A percentile compares a stretch with the other conserved stretches of the same genome.
These are phyloP conservation scores for Ampelomyces quisqualis DNA, from an alignment of 2,329 filamentous ascomycete genomes.

Conservation along the genomic window DNA sequence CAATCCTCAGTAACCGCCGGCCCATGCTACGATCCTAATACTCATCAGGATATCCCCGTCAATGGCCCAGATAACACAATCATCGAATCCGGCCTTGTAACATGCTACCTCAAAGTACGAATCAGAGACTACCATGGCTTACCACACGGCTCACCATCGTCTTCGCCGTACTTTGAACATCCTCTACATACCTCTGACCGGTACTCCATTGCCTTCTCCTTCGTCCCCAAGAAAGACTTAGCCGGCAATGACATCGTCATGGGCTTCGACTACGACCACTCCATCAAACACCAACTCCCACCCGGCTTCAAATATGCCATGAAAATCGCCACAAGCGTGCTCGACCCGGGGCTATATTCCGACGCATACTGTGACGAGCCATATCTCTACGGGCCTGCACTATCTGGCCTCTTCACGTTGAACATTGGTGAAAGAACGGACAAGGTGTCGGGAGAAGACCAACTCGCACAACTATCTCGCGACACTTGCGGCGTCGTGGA, in stretches of 20 bases:
- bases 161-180: conserved; percentile 36
- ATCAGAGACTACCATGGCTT: conserved; percentile 43
- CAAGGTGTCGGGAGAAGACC: conserved; percentile 21
- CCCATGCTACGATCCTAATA: conserved; percentile 34
- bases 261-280: conserved; percentile 43
- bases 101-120: conserved; percentile 35
- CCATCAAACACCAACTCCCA: conserved; percentile 40
- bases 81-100: conserved; percentile 34
- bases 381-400: conserved; percentile 41
- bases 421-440: conserved; percentile 31
- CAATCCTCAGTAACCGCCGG: conserved; percentile 35
- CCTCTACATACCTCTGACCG: conserved; percentile 36
- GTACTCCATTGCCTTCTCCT: conserved; percentile 42
- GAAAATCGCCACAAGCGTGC: conserved; percentile 39
- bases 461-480: conserved; percentile 21
- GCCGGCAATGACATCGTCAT: conserved; percentile 34
- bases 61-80: conserved; percentile 28
- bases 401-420: conserved; percentile 39
- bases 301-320: conserved; percentile 42
- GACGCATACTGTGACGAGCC: conserved; percentile 43
- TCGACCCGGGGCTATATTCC: conserved; percentile 41
- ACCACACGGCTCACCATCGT: conserved; percentile 30
- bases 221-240: conserved; percentile 38
- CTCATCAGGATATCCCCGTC: conserved; percentile 36
- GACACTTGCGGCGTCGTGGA: conserved; percentile 39